A percentile compares a stretch with the other conserved stretches of the same genome.
Evolutionary conservation across 2,329 filamentous ascomycete genomes (phyloP).

Genomic region (Tolypocladium amazonense): DNA sequence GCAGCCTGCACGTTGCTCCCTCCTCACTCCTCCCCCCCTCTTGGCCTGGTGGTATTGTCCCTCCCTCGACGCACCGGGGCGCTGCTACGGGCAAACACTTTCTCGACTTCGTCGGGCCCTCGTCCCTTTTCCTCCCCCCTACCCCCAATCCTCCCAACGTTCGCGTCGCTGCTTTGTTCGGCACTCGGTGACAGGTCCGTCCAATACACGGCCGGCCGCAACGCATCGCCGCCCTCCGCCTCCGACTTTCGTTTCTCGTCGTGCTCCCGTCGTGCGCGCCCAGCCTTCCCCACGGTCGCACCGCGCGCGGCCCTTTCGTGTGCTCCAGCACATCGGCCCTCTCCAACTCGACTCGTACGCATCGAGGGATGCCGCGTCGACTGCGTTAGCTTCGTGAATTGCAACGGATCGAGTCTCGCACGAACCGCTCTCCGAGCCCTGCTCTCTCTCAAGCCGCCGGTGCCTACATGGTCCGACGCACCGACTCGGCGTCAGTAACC

Average conservation of each 20-base stretch:
- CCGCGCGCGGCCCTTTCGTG: background rate
- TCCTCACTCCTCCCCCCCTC: background rate
- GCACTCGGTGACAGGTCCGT: background rate
- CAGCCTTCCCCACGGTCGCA: background rate
- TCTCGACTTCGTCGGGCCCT: background rate
- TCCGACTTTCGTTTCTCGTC: background rate
- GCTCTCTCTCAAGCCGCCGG: background rate
- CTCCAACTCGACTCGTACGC: background rate
- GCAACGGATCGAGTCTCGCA: background rate
- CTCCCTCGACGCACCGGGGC: background rate
- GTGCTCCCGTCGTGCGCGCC: background rate
- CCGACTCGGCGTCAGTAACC: background rate
- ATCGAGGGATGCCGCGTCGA: constrained; percentile 3
- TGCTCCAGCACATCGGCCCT: background rate
- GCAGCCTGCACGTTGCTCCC: background rate
- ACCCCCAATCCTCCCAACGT: background rate
- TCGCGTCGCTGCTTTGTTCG: background rate
- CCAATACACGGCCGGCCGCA: background rate
- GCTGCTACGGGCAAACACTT: background rate
- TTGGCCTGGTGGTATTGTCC: background rate
- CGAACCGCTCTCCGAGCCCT: background rate
- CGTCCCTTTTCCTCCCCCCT: background rate
- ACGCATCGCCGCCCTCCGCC: background rate
- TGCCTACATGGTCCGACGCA: background rate
- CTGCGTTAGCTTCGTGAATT: constrained; percentile 1